Base-by-base conservation (phyloP, 352 stramenopile species). In the Globisporangium sylvaticum region DNA sequence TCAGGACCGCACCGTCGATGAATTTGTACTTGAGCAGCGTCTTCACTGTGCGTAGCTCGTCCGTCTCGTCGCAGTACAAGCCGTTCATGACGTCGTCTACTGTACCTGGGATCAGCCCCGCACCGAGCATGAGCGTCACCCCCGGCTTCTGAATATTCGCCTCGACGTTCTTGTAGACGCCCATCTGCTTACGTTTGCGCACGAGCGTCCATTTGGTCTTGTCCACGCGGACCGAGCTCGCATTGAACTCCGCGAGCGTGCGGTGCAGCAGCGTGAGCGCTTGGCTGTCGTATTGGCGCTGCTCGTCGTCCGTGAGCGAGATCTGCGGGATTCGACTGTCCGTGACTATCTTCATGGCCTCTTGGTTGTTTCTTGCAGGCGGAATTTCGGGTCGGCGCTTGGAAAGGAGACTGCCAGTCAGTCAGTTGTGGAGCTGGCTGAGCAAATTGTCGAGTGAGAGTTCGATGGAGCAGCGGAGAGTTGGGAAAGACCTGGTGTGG, bases 21-120 rank as follows among this genome's bases (percentile, higher is more conserved):
- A 81, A 63, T 34, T 69, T 67, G 14, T 72, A 69, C 15, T 66
- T 74, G 64, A 86, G 67, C 32, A 73, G 67, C 42, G 76, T 79
- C 58, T 72, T 73, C 9, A 80, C 68, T 14, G 64, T 72, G 29
- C 80, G 76, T 70, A 86, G 78, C 55, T 60, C 55, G 5, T 60
- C 55, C 8, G 55, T 60, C 79, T 98, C 95, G 69, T 98, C 94
- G 53, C 95, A 98, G 76, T 97, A 98, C 65, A 98, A 98, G 67
- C 92, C 96, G 66, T 88, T 76, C 81, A 90, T 92, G 22, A 81
- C 66, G 67, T 92, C 83, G 65, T 69, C 73, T 65, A 84, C 67
- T 27, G 75, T 64, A 56, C 75, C 78, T 15, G 69, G 31, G 57
- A 85, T 72, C 7, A 73, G 42, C 39, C 75, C 76, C 37, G 73